Percentiles rank a stretch among this genome's conserved stretches.
These are phyloP conservation scores for Leishmania amazonensis DNA, from an alignment of 208 protist genomes.

Conservation along the genomic window DNA sequence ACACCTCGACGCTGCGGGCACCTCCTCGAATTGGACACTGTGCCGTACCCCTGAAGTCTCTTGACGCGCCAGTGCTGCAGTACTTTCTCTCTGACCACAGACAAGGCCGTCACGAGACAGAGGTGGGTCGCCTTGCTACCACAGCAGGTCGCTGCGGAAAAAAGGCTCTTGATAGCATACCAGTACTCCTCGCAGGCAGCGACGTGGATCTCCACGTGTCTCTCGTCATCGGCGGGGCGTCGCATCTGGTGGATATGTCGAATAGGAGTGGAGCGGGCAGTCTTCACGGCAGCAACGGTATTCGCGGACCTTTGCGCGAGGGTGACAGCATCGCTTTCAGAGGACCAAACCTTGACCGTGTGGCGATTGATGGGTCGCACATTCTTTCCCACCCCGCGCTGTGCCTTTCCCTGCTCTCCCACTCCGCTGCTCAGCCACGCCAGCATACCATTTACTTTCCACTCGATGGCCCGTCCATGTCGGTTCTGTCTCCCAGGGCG, in stretches of 20 bases:
- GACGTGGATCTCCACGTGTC: conserved; percentile 25
- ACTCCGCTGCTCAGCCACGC: background rate
- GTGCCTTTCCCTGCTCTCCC: conserved; percentile 24
- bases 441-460: conserved; percentile 49
- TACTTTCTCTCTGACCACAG: conserved; percentile 28
- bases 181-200: background rate
- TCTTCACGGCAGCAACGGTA: background rate
- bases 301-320: background rate
- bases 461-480: conserved; percentile 35
- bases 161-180: background rate
- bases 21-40: conserved; percentile 40
- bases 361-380: conserved; percentile 5
- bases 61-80: conserved; percentile 16
- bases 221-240: conserved; percentile 32
- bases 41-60: conserved; percentile 11
- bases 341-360: conserved; percentile 19
- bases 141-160: background rate
- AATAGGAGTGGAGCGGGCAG: background rate
- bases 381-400: conserved; percentile 30
- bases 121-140: background rate
- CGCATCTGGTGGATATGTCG: conserved; percentile 16
- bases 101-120: background rate
- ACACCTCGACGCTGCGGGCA: conserved; percentile 1
- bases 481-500: conserved; percentile 36
- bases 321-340: background rate